A percentile compares a stretch with the other conserved stretches of the same genome.
Conservation (phyloP, 257 asterid genomes). For the Mentha longifolia region DNA sequence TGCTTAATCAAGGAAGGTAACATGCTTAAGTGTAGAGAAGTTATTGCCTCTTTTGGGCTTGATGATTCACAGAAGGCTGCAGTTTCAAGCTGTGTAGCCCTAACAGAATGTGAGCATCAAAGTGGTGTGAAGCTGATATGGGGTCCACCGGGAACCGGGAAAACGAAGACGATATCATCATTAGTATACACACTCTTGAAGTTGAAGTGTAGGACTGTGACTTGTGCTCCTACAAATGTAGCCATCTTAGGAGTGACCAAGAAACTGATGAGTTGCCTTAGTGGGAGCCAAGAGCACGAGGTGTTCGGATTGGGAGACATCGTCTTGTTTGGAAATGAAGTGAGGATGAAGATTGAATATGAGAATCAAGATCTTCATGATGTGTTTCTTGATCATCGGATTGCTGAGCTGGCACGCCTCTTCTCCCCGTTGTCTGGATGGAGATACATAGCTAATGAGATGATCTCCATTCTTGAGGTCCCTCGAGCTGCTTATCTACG, state of each 20-base stretch:
- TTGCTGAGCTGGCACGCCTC: too few species aligned
- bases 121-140: slow-evolving; percentile 56
- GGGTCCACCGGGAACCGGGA: slow-evolving; percentile 96
- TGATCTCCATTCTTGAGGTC: too few species aligned
- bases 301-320: slow-evolving; percentile 72
- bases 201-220: slow-evolving; percentile 54
- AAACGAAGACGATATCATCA: slow-evolving; percentile 60
- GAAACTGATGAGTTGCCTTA: slow-evolving; percentile 46
- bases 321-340: slow-evolving; percentile 71
- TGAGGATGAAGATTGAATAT: too few species aligned
- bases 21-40: slow-evolving; percentile 17
- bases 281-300: slow-evolving; percentile 35
- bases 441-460: too few species aligned
- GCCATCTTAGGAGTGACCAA: slow-evolving; percentile 37
- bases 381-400: too few species aligned
- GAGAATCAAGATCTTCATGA: too few species aligned
- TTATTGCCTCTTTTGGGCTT: too few species aligned
- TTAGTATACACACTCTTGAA: slow-evolving; percentile 40
- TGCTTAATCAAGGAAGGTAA: slow-evolving; percentile 35
- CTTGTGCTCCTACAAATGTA: slow-evolving; percentile 78
- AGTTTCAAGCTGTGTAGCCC: too few species aligned
- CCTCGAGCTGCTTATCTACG: slow-evolving; percentile 45
- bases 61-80: too few species aligned
- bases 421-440: too few species aligned
- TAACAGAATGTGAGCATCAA: slow-evolving; percentile 52